A percentile compares a stretch with the other conserved stretches of the same genome.
phyloP scores from a whole-genome alignment of 768 basidiomycete genomes.

The Albatrellus ellisii region DNA sequence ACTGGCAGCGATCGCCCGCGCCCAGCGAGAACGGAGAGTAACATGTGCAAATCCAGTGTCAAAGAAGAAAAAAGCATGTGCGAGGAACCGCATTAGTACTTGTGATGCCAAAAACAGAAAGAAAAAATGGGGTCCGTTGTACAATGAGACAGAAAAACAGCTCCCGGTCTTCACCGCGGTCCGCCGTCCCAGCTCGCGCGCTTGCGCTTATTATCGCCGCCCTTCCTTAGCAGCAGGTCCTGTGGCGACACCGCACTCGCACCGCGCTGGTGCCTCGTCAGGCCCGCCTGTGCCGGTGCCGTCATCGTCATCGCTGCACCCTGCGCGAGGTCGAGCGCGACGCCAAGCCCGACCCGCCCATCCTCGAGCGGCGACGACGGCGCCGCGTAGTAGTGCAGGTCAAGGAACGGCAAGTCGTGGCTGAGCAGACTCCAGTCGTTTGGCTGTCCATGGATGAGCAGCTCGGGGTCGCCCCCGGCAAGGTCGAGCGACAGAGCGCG shows the following conservation, averaged over 20 bases:
- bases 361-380: conserved; percentile 16
- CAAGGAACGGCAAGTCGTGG: conserved; percentile 54
- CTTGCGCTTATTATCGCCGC: conserved; percentile 38
- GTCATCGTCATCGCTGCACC: neutral
- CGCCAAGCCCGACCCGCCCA: conserved; percentile 29
- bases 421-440: conserved; percentile 22
- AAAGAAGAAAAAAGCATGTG: too few relatives aligned
- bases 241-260: conserved; percentile 41
- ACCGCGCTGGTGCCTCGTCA: conserved; percentile 31
- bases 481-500: conserved; percentile 22
- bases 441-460: conserved; percentile 6
- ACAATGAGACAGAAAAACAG: too few relatives aligned
- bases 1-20: too few relatives aligned
- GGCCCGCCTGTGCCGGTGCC: conserved; percentile 14
- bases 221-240: conserved; percentile 34
- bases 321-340: conserved; percentile 38
- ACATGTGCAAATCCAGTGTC: too few relatives aligned
- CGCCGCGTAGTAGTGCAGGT: conserved; percentile 52
- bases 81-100: too few relatives aligned
- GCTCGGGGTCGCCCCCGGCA: conserved; percentile 11
- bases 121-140: too few relatives aligned
- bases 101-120: too few relatives aligned
- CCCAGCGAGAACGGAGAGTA: too few relatives aligned
- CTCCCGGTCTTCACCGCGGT: conserved; percentile 14
- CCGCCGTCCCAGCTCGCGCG: conserved; percentile 44